These are phyloP conservation scores for Lactarius quietus DNA, from an alignment of 768 basidiomycete species.

Conservation along the genomic window DNA sequence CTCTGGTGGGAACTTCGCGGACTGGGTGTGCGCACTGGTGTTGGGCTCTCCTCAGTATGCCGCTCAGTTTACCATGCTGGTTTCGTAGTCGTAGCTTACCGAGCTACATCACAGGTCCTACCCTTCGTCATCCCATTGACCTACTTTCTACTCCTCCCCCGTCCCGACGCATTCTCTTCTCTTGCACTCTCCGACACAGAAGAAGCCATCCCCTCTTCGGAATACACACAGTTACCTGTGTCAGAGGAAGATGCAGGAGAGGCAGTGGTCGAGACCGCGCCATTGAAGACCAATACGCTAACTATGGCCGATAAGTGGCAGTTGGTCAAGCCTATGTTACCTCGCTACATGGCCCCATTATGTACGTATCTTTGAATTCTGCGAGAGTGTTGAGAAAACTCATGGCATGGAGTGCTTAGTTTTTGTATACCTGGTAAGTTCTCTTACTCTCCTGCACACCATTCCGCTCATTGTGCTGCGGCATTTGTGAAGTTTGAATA, in stretches of 20 bases:
- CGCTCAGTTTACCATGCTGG: constrained; percentile 28
- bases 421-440: constrained; percentile 57
- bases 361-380: constrained; percentile 48
- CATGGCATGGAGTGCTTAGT: constrained; percentile 35
- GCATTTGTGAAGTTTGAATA: constrained; percentile 70
- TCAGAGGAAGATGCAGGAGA: constrained; percentile 28
- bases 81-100: background rate
- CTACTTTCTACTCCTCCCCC: constrained; percentile 76
- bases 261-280: constrained; percentile 24
- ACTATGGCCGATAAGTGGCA: constrained; percentile 71
- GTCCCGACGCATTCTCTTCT: constrained; percentile 46
- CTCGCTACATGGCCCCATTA: constrained; percentile 89
- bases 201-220: constrained; percentile 28
- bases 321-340: constrained; percentile 73
- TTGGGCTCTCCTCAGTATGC: constrained; percentile 78
- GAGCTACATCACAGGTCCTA: constrained; percentile 51
- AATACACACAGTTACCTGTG: constrained; percentile 45
- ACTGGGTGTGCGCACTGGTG: constrained; percentile 77
- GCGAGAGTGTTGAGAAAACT: background rate
- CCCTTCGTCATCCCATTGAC: constrained; percentile 77
- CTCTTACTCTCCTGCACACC: background rate
- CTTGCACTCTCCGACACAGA: constrained; percentile 31
- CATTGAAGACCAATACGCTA: constrained; percentile 43
- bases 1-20: constrained; percentile 93
- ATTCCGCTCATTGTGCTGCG: constrained; percentile 12